Evolutionary conservation across 2,329 filamentous ascomycete species (phyloP).

Genomic region (Pseudogymnoascus verrucosus): DNA sequence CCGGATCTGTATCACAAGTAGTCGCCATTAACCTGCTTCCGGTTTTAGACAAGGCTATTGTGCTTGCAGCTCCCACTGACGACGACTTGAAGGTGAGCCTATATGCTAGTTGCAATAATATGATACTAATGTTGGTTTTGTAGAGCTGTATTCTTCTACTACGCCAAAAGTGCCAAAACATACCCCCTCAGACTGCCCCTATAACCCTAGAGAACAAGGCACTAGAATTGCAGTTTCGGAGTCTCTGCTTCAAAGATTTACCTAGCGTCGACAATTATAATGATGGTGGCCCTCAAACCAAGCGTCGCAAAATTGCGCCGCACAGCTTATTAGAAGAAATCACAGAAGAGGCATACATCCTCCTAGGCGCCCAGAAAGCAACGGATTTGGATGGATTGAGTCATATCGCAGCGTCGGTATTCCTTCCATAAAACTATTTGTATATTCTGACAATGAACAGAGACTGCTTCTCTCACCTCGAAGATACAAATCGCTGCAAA

Average conservation of each 20-base stretch:
- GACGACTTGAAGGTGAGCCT: slow-evolving; percentile 1
- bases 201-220: slow-evolving; percentile 18
- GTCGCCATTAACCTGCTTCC: slow-evolving; percentile 21
- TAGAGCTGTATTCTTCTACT: slow-evolving; percentile 18
- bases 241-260: slow-evolving; percentile 15
- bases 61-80: not conserved
- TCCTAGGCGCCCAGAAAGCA: slow-evolving; percentile 30
- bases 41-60: not conserved
- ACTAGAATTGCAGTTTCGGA: slow-evolving; percentile 20
- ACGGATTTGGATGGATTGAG: slow-evolving; percentile 33
- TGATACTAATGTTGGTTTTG: not conserved
- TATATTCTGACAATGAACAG: slow-evolving; percentile 22
- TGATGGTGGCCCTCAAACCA: slow-evolving; percentile 18
- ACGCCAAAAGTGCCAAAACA: slow-evolving; percentile 16
- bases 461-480: slow-evolving; percentile 36
- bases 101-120: not conserved
- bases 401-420: slow-evolving; percentile 41
- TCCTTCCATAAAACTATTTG: not conserved
- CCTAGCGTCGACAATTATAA: not conserved
- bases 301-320: slow-evolving; percentile 26
- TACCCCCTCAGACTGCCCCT: not conserved
- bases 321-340: slow-evolving; percentile 31
- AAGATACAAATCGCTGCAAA: slow-evolving; percentile 43
- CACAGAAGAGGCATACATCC: slow-evolving; percentile 25
- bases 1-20: slow-evolving; percentile 18